phyloP scores from a whole-genome alignment of 192 early-diverging fungal species.

The Coemansia biformis region DNA sequence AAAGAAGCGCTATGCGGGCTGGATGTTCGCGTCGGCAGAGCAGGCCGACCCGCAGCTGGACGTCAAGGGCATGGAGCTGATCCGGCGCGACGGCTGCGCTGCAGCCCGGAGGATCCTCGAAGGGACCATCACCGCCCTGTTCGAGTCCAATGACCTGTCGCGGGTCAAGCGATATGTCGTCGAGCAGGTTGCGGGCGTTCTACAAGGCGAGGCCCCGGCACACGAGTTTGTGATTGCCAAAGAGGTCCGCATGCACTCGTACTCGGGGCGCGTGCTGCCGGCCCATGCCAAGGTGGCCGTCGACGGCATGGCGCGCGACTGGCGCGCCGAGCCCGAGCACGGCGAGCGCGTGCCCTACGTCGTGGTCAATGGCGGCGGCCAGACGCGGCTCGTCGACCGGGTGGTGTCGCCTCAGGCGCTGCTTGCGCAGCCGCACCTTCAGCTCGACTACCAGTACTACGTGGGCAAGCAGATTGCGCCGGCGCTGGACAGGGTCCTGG shows the following conservation, averaged over 20 bases:
- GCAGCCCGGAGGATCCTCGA: slow-evolving; percentile 77
- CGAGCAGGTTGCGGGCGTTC: slow-evolving; percentile 66
- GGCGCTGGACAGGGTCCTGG: slow-evolving; percentile 70
- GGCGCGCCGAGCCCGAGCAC: slow-evolving; percentile 74
- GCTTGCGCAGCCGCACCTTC: slow-evolving; percentile 57
- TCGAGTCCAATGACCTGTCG: slow-evolving; percentile 75
- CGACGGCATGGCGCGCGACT: slow-evolving; percentile 63
- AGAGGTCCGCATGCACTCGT: slow-evolving; percentile 74
- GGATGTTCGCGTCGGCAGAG: slow-evolving; percentile 63
- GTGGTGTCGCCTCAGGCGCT: slow-evolving; percentile 65
- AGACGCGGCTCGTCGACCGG: slow-evolving; percentile 65
- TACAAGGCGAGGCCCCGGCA: slow-evolving; percentile 58
- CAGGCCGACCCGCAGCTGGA: slow-evolving; percentile 76
- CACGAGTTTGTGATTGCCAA: slow-evolving; percentile 87
- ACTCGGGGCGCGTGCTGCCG: slow-evolving; percentile 57
- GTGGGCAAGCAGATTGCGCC: slow-evolving; percentile 81
- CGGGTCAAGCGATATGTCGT: slow-evolving; percentile 69
- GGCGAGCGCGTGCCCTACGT: slow-evolving; percentile 89
- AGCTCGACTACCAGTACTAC: slow-evolving; percentile 77
- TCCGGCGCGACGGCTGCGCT: slow-evolving; percentile 80
- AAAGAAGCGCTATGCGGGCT: slow-evolving; percentile 94
- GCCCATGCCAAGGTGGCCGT: slow-evolving; percentile 69
- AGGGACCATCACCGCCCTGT: slow-evolving; percentile 70
- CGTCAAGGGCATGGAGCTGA: slow-evolving; percentile 93
- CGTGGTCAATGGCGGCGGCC: slow-evolving; percentile 65